phyloP scores from a whole-genome alignment of 495 filamentous ascomycete species.

The Astrocystis sublimbata region DNA sequence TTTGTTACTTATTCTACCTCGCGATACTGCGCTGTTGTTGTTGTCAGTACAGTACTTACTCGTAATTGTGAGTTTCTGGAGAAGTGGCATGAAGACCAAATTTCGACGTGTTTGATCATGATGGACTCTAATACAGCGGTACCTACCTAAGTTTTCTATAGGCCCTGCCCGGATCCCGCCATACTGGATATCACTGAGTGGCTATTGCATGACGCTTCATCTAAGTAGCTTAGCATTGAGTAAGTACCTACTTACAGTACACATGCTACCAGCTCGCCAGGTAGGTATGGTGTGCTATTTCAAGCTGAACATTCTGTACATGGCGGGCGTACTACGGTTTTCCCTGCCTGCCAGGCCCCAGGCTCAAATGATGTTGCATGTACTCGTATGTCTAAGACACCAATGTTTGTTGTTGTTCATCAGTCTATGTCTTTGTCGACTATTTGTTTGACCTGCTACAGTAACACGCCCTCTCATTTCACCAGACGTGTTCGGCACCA shows the following conservation, averaged over 20 bases:
- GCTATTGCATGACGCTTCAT: too few relatives aligned
- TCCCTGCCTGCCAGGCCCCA: neutral
- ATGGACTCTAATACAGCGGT: too few relatives aligned
- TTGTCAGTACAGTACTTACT: too few relatives aligned
- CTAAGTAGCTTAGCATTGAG: too few relatives aligned
- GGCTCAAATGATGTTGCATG: neutral
- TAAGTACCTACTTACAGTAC: neutral
- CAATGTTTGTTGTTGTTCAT: constrained; percentile 17
- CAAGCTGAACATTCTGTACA: too few relatives aligned
- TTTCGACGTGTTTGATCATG: neutral
- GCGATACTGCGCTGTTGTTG: too few relatives aligned
- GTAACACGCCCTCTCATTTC: neutral
- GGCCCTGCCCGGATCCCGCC: too few relatives aligned
- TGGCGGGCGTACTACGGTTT: neutral
- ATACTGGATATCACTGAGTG: too few relatives aligned
- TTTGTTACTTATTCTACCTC: too few relatives aligned
- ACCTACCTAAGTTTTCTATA: too few relatives aligned
- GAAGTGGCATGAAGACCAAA: neutral
- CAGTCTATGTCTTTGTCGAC: neutral
- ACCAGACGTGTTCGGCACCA: neutral
- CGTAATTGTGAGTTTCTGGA: neutral
- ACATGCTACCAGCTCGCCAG: too few relatives aligned
- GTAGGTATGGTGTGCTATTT: too few relatives aligned
- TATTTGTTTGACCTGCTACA: neutral
- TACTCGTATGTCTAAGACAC: constrained; percentile 8